Base-by-base conservation (phyloP, 345 rosid genomes). In the Salix exigua region DNA sequence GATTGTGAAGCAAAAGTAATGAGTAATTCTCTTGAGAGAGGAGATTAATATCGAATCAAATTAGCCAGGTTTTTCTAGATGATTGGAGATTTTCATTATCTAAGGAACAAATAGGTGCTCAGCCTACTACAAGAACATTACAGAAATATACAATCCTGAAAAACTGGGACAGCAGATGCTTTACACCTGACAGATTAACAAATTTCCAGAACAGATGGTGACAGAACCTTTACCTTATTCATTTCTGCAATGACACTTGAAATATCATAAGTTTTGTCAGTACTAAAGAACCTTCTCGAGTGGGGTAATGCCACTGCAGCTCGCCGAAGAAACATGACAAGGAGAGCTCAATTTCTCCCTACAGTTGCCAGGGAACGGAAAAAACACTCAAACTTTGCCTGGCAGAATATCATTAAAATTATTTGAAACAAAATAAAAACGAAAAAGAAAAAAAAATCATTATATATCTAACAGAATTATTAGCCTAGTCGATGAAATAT, bases 251-350 rank as follows among this genome's bases (percentile, higher is more conserved):
- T 78, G 19, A 64, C 28, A 69, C 66, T 69, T 46, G 78, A 21
- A 42, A 78, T 35, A 78, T 78, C 79, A 7, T 26, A 79, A 26
- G 38, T 42, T 35, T 37, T 78, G 73, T 51, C 64, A 60, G 79
- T 50, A 55, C 60, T 40, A 25, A 82, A 50, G 48, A 74, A 70
- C 69, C 73, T 82, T 74, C 79, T 82, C 26, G 76, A 74, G 48
- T 33, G 68, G 31, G 79, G 68, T 31, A 69, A 73, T 19, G 51
- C 66, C 25, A 58, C 61, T 8, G 70, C 33, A 55, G 75, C 71
- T 63, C 73, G 75, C 33, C 72, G 67, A 37, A 77, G 80, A 77
- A 81, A 81, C 84, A 73, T 81, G 46, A 51, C 18, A 7, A 4
- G 18, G 19, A 67, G 23, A 61, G 46, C 65, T 44, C 33, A 76